These are phyloP conservation scores for Aureobasidium sp. DNA, from an alignment of 2,329 filamentous ascomycete species.

Conservation along the genomic window DNA sequence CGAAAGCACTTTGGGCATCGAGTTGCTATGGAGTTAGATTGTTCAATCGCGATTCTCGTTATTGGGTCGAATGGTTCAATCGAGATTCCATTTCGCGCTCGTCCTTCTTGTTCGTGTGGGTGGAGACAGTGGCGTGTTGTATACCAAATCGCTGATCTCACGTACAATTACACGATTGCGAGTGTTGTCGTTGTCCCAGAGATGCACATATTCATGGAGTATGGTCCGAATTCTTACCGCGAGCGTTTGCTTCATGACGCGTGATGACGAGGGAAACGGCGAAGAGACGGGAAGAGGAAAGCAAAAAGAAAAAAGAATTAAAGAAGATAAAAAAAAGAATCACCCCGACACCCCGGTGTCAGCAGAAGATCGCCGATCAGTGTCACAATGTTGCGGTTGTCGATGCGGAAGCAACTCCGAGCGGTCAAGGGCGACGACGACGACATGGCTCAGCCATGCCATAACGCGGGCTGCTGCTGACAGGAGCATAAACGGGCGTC, in stretches of 20 bases:
- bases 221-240: neutral
- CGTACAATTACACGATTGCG: neutral
- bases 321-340: neutral
- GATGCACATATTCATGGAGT: neutral
- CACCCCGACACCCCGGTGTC: too few relatives aligned
- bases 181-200: neutral
- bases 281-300: neutral
- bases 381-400: neutral
- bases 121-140: neutral
- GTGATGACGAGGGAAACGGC: neutral
- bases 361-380: neutral
- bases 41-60: too few relatives aligned
- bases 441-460: neutral
- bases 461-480: neutral
- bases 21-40: too few relatives aligned
- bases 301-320: neutral
- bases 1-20: neutral
- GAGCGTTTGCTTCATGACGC: neutral
- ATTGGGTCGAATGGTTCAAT: neutral
- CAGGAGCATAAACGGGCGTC: neutral
- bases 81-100: neutral
- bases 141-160: neutral
- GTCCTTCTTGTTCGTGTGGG: neutral
- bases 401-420: neutral
- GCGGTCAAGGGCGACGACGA: neutral